Conservation (phyloP, 2,329 filamentous ascomycete genomes). For the Leptographium flavum region DNA sequence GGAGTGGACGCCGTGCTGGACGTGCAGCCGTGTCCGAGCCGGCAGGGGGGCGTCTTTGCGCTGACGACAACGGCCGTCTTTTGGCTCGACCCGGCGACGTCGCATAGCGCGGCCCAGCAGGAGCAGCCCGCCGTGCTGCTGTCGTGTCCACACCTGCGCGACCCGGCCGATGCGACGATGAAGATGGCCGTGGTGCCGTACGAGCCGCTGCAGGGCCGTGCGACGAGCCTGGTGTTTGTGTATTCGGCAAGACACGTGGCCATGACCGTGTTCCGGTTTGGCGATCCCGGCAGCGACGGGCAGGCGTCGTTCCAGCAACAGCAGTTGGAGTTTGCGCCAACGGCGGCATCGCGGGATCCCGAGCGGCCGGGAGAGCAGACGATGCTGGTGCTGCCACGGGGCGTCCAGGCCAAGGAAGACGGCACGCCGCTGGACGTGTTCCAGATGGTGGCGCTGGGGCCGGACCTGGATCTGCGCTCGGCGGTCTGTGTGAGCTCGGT, state of each 20-base stretch:
- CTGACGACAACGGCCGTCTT: constrained; percentile 39
- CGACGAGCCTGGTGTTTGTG: constrained; percentile 11
- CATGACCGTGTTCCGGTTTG: constrained; percentile 15
- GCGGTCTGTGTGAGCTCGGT: constrained; percentile 5
- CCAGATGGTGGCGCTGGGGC: constrained; percentile 8
- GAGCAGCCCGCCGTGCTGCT: constrained; percentile 18
- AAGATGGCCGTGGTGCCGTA: constrained; percentile 20
- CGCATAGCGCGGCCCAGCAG: neutral
- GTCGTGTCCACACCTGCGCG: constrained; percentile 30
- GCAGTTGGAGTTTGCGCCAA: neutral
- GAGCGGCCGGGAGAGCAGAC: constrained; percentile 3
- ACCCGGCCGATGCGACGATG: constrained; percentile 21
- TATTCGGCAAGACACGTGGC: constrained; percentile 13
- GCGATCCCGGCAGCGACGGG: constrained; percentile 3
- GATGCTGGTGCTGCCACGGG: constrained; percentile 2
- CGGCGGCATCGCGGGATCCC: neutral
- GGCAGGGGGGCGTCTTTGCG: constrained; percentile 38
- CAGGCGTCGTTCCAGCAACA: constrained; percentile 13
- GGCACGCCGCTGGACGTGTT: constrained; percentile 3
- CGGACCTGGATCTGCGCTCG: constrained; percentile 8
- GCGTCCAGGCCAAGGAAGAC: no score
- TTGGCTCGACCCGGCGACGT: constrained; percentile 26
- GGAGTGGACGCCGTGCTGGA: constrained; percentile 37
- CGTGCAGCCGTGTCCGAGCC: constrained; percentile 30
- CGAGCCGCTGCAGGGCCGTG: neutral